Base-by-base conservation (phyloP, 768 basidiomycete genomes). In the Pisolithus albus region DNA sequence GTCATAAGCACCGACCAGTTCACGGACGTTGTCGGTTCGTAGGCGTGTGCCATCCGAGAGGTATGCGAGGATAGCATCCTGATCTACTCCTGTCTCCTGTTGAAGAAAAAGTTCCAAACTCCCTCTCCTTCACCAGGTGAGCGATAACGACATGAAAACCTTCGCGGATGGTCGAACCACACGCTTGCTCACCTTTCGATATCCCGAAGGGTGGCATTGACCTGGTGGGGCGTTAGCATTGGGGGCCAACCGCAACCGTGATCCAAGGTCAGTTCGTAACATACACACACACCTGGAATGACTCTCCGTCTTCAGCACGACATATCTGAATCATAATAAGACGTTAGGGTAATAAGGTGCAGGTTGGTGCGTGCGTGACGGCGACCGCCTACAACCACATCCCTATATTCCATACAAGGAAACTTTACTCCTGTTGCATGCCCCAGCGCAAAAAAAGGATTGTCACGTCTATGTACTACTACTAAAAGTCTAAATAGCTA, bases 11-110 rank as follows among this genome's bases (percentile, higher is more conserved):
- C 84, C 84, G 34, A 81, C 86, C 37, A 92, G 70, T 59, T 92
- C 90, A 34, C 86, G 78, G 50, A 90, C 64, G 62, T 89, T 91
- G 53, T 79, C 77, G 48, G 74, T 83, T 18, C 79, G 80, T 19
- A 92, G 68, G 47, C 90, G 79, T 41, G 81, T 76, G 4, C 89
- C 89, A 63, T 92, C 88, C 5, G 89, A 81, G 28, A 90, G 75
- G 66, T 88, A 92, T 2, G 86, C 86, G 30, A 92, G 71, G 9
- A 86, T 75, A 21, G 80, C 79, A 43, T 85, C 82, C 56, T 80
- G 77, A 46, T 84, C 81, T 16, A 90, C 72, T 7, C 84, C 84
- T 41, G 81, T 84, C 60, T 89, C 82, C 61, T 84, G 78, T 40
- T 82, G 77, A 8, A 92, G 63, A 56, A 90, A 88, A 8, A 69